Percentiles rank a stretch among this genome's conserved stretches.
Evolutionary conservation across 352 stramenopile species (phyloP).

Genomic region (Pythium aquatile): DNA sequence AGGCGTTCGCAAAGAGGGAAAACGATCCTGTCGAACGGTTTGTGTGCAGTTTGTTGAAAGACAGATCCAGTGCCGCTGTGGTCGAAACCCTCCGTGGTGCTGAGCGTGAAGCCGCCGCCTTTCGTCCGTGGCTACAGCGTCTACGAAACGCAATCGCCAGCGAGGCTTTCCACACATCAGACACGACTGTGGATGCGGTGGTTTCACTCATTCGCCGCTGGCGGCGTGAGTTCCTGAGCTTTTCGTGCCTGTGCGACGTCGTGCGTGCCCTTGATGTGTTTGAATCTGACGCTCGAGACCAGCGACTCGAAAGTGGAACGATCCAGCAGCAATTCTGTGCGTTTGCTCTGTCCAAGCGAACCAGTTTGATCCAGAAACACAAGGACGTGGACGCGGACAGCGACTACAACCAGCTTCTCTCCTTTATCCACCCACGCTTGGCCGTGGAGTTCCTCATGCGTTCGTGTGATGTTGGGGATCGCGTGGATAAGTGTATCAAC

Average conservation of each 20-base stretch:
- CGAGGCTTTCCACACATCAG: neutral
- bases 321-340: constrained; percentile 22
- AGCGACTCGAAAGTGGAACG: neutral
- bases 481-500: constrained; percentile 16
- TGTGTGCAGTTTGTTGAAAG: neutral
- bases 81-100: neutral
- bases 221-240: constrained; percentile 14
- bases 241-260: constrained; percentile 8
- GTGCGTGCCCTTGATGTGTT: neutral
- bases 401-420: constrained; percentile 18
- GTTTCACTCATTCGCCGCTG: constrained; percentile 13
- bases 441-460: constrained; percentile 20
- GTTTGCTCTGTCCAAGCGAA: constrained; percentile 13
- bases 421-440: constrained; percentile 20
- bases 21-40: constrained; percentile 12
- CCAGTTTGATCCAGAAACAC: neutral
- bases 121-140: constrained; percentile 16
- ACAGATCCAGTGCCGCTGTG: neutral
- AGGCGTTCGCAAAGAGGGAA: neutral
- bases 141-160: neutral
- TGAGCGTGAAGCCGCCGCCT: neutral
- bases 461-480: constrained; percentile 12
- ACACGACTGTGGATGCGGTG: neutral
- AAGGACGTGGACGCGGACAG: neutral
- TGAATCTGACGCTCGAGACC: neutral